Evolutionary conservation across 345 rosid species (phyloP).

Genomic region (Brassica juncea): DNA sequence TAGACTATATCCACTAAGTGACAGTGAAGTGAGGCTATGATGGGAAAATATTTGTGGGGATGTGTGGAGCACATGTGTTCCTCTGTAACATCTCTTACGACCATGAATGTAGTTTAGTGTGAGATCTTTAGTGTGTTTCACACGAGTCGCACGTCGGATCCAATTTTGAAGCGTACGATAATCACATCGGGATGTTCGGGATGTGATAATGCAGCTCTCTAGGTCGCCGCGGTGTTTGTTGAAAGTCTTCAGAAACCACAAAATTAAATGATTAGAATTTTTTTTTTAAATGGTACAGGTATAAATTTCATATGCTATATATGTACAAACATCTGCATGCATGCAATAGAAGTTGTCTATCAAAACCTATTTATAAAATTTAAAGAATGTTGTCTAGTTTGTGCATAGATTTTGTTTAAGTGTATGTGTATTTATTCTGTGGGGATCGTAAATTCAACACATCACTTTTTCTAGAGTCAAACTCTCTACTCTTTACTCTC

Average conservation of each 20-base stretch:
- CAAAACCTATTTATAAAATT: neutral
- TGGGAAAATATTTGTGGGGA: neutral
- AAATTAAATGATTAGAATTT: neutral
- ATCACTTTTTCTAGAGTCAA: conserved; percentile 1
- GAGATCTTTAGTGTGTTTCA: conserved; percentile 10
- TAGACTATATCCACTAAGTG: conserved; percentile 7
- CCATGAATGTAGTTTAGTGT: neutral
- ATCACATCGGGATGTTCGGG: neutral
- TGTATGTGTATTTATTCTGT: neutral
- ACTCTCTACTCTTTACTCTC: neutral
- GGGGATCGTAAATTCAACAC: neutral
- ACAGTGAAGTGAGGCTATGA: conserved; percentile 10
- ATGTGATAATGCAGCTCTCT: neutral
- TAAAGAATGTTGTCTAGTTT: neutral
- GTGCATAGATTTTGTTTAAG: neutral
- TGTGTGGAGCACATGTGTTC: neutral
- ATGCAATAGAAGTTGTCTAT: neutral
- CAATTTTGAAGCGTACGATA: conserved; percentile 7
- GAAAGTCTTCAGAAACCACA: neutral
- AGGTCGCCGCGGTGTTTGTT: neutral
- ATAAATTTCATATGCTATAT: neutral
- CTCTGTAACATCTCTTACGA: neutral
- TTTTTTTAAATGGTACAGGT: neutral
- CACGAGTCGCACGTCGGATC: neutral
- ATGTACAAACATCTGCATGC: neutral